Evolutionary conservation across 805 yeast genomes (phyloP).

Genomic region (Brettanomyces naardenensis): DNA sequence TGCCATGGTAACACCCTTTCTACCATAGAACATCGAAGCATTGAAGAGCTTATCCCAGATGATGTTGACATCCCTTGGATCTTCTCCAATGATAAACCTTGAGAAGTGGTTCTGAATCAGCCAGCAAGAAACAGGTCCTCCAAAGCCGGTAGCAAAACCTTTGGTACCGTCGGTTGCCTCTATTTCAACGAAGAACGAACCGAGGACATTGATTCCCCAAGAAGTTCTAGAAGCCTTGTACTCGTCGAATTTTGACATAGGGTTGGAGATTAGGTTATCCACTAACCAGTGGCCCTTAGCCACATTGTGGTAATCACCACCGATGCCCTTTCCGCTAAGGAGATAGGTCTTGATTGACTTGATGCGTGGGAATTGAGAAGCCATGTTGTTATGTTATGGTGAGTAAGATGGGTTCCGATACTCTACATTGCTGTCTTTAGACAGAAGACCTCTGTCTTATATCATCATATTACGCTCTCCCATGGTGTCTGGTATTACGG

Average conservation of each 20-base stretch:
- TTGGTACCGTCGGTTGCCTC: constrained; percentile 41
- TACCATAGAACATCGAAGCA: constrained; percentile 43
- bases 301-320: constrained; percentile 46
- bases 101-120: constrained; percentile 36
- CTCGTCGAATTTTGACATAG: constrained; percentile 41
- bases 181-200: constrained; percentile 41
- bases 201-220: constrained; percentile 45
- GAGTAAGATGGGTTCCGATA: no score
- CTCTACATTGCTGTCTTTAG: no score
- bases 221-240: constrained; percentile 36
- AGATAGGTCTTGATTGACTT: constrained; percentile 35
- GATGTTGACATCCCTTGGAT: constrained; percentile 37
- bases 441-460: no score
- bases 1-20: constrained; percentile 42
- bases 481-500: no score
- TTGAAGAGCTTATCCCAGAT: constrained; percentile 43
- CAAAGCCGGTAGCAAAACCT: constrained; percentile 46
- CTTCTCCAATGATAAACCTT: constrained; percentile 37
- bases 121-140: constrained; percentile 46
- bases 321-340: constrained; percentile 36
- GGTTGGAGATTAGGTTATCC: constrained; percentile 38
- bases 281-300: constrained; percentile 42
- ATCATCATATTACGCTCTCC: no score
- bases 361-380: constrained; percentile 38
- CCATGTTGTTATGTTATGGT: no score